A percentile compares a stretch with the other conserved stretches of the same genome.
Evolutionary conservation across 192 early-diverging fungal genomes (phyloP).

Genomic region (Backusella tuberculispora): DNA sequence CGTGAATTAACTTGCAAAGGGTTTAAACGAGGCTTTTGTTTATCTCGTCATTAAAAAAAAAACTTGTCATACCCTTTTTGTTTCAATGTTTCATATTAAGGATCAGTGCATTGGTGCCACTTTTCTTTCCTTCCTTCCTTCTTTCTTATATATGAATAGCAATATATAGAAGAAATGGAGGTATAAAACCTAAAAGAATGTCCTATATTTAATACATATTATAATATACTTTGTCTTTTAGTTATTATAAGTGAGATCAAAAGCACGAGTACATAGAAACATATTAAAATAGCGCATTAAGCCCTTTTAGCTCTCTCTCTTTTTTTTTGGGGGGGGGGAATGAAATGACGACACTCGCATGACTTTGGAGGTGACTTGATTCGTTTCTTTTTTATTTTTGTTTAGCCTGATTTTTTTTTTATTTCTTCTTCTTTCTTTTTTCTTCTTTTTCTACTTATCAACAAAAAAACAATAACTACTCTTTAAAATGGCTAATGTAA

Average conservation of each 20-base stretch:
- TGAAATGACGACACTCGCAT: constrained; percentile 19
- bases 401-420: background rate
- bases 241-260: background rate
- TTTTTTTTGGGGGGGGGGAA: background rate
- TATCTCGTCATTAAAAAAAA: too few species aligned
- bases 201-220: background rate
- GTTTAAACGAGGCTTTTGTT: too few species aligned
- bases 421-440: constrained; percentile 14
- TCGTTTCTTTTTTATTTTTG: background rate
- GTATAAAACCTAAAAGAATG: background rate
- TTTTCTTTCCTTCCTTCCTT: background rate
- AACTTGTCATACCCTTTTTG: too few species aligned
- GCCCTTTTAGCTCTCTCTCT: background rate
- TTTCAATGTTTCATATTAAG: background rate
- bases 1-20: too few species aligned
- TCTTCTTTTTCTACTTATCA: background rate
- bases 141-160: background rate
- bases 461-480: background rate
- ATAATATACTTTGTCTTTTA: background rate
- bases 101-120: background rate
- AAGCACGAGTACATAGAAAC: background rate
- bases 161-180: background rate
- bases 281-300: constrained; percentile 1
- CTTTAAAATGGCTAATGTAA: constrained; percentile 25
- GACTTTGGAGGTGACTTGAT: background rate